phyloP scores from a whole-genome alignment of 495 filamentous ascomycete genomes.

The Cercophora sp. region DNA sequence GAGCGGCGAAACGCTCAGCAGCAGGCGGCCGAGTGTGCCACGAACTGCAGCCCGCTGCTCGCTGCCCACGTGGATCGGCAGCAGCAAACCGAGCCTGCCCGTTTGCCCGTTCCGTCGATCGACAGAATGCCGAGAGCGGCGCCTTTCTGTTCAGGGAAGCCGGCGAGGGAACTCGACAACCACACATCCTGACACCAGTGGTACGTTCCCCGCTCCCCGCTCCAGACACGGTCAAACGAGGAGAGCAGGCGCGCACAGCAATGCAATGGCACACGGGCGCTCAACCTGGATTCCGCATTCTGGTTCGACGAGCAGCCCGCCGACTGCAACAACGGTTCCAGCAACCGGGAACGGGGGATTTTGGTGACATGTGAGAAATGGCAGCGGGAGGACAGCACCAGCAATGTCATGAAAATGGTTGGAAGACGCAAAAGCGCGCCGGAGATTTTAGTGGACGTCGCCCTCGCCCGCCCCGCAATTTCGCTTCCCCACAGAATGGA shows the following conservation, averaged over 20 bases:
- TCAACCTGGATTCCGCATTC: too few relatives aligned
- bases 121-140: background rate
- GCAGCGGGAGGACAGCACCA: background rate
- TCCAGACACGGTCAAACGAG: background rate
- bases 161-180: too few relatives aligned
- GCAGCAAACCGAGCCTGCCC: background rate
- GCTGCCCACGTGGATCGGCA: conserved; percentile 11
- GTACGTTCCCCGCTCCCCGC: background rate
- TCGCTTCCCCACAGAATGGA: conserved; percentile 16
- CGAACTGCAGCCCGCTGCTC: background rate
- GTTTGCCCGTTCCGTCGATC: background rate
- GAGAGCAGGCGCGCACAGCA: too few relatives aligned
- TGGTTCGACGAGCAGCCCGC: background rate
- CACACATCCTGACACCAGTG: background rate
- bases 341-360: background rate
- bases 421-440: too few relatives aligned
- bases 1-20: conserved; percentile 2
- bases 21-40: too few relatives aligned
- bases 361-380: background rate
- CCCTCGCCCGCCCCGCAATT: conserved; percentile 6
- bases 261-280: too few relatives aligned
- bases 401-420: too few relatives aligned
- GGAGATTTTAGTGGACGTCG: too few relatives aligned
- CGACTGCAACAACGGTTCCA: background rate
- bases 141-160: too few relatives aligned